A percentile compares a stretch with the other conserved stretches of the same genome.
Evolutionary conservation across 495 filamentous ascomycete species (phyloP).

Genomic region (Neurospora pannonica): DNA sequence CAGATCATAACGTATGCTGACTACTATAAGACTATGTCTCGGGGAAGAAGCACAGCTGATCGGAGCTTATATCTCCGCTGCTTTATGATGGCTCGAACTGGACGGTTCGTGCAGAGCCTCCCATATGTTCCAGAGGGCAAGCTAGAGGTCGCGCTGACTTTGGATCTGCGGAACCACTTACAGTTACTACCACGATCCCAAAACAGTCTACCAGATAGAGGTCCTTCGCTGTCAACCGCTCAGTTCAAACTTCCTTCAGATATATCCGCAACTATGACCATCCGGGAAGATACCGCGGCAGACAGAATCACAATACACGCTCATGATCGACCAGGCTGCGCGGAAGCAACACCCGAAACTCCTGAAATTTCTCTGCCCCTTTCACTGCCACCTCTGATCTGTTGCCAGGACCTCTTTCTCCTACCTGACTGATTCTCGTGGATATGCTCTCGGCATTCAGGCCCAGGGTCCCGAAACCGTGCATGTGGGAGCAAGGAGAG

Average conservation of each 20-base stretch:
- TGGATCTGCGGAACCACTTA: background rate
- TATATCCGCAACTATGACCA: background rate
- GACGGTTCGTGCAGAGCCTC: background rate
- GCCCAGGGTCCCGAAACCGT: conserved; percentile 12
- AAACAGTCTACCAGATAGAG: background rate
- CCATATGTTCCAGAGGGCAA: background rate
- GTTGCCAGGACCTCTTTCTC: conserved; percentile 1
- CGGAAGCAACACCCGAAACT: background rate
- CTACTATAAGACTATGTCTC: background rate
- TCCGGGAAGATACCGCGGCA: background rate
- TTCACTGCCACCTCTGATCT: conserved; percentile 12
- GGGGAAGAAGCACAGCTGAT: background rate
- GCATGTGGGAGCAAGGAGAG: background rate
- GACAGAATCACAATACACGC: background rate
- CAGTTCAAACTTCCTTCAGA: background rate
- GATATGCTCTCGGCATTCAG: conserved; percentile 12
- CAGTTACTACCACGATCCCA: background rate
- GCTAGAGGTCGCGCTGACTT: background rate
- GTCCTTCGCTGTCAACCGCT: background rate
- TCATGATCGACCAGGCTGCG: background rate
- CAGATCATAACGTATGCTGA: background rate
- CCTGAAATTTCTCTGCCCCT: conserved; percentile 6
- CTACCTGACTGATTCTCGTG: conserved; percentile 5
- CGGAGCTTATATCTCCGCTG: background rate
- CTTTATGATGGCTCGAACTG: background rate